Evolutionary conservation across 1,284 basidiomycete genomes (phyloP), one percentile per base, ranked within the genome.

Genomic region (Mixia osmundae): DNA sequence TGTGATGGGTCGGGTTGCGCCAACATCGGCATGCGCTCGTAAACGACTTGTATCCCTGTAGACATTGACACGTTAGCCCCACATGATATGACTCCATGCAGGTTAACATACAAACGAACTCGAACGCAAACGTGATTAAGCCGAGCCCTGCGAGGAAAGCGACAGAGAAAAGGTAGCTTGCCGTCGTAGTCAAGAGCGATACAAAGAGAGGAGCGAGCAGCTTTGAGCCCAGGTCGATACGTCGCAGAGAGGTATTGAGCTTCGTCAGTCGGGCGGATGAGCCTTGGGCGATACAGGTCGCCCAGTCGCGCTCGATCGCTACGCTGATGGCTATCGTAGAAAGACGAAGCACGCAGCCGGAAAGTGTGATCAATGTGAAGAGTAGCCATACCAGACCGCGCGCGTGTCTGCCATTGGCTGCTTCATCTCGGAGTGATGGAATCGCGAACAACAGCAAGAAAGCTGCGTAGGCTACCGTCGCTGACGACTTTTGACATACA

Each of bases 221-320:
- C 45, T 70, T 67, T 46, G 61, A 65, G 10, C 66, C 49, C 2
- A 70, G 54, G 45, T 69, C 64, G 33, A 68, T 66, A 7, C 65
- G 60, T 4, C 67, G 57, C 36, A 67, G 54, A 39, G 39, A 54
- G 20, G 57, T 56, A 43, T 60, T 60, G 25, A 59, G 44, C 10
- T n/a, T 33, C 4, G 45, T 48, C 5, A 49, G 33, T 2, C 24
- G 12, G 5, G 30, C 45, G 38, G 53, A 38, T 47, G 52, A 15
- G 40, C 51, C 43, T 39, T 59, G 49, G 0, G 61, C 58, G 39
- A 67, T 63, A 30, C 55, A 49, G 0, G 60, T 61, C 0, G 63
- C 61, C 66, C 67, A 69, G 41, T 68, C 67, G n/a, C 66, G 52
- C 48, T 69, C 66, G n/a, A 68, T 57, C 0, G 61, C 61, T 2